Evolutionary conservation across 2,329 filamentous ascomycete species (phyloP).

Genomic region (Knufia fluminis): DNA sequence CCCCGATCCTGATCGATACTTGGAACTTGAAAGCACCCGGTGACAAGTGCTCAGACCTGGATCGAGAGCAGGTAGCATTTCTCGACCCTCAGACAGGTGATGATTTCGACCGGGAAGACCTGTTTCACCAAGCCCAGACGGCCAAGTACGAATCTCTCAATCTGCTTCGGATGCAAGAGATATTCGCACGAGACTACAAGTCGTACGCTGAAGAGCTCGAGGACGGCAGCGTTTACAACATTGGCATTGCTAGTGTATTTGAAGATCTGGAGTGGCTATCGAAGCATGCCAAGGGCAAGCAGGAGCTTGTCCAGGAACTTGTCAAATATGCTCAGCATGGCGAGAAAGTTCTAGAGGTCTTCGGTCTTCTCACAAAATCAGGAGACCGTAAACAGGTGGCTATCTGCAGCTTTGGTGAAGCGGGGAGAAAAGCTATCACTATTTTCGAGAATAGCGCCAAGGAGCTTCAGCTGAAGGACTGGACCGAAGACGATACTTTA

Average conservation of each 20-base stretch:
- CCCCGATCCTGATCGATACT: conserved; percentile 38
- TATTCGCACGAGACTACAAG: conserved; percentile 56
- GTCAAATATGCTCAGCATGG: conserved; percentile 34
- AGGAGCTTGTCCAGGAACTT: conserved; percentile 26
- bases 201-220: conserved; percentile 31
- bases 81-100: conserved; percentile 40
- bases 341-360: conserved; percentile 41
- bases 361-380: conserved; percentile 52
- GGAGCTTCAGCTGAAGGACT: conserved; percentile 39
- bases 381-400: conserved; percentile 29
- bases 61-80: conserved; percentile 41
- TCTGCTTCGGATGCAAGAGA: conserved; percentile 44
- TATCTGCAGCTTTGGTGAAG: conserved; percentile 40
- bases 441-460: conserved; percentile 35
- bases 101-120: conserved; percentile 33
- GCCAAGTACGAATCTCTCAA: conserved; percentile 49
- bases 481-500: conserved; percentile 32
- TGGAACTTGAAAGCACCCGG: conserved; percentile 35
- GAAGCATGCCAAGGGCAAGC: conserved; percentile 35
- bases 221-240: conserved; percentile 29
- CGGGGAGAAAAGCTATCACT: conserved; percentile 36
- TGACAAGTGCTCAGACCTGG: conserved; percentile 37
- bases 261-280: conserved; percentile 46
- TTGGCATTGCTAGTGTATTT: conserved; percentile 53
- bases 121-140: conserved; percentile 43